phyloP scores from a whole-genome alignment of 2,329 filamentous ascomycete species.

The Cordyceps fumosorosea region DNA sequence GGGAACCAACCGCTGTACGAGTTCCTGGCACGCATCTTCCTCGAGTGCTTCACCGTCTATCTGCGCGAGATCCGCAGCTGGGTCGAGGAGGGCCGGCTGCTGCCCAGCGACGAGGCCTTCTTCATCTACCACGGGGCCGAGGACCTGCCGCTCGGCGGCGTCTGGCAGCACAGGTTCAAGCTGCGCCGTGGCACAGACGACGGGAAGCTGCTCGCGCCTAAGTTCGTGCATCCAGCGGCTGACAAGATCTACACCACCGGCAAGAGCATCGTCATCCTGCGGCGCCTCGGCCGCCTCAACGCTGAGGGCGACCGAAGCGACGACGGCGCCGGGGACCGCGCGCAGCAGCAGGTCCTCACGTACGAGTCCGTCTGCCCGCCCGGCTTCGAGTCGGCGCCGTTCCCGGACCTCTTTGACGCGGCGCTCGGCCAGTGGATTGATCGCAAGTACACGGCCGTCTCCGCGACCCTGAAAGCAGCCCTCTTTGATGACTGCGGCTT shows the following conservation, averaged over 20 bases:
- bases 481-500: constrained; percentile 67
- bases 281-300: constrained; percentile 42
- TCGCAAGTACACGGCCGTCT: constrained; percentile 65
- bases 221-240: constrained; percentile 64
- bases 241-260: constrained; percentile 77
- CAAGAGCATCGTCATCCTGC: constrained; percentile 82
- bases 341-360: constrained; percentile 37
- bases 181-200: constrained; percentile 52
- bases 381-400: constrained; percentile 51
- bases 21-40: constrained; percentile 63
- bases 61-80: constrained; percentile 71
- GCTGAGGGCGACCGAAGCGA: too few relatives aligned
- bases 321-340: constrained; percentile 32
- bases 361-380: constrained; percentile 49
- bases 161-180: constrained; percentile 72
- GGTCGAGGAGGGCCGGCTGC: constrained; percentile 74
- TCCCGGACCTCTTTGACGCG: constrained; percentile 65
- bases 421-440: constrained; percentile 73
- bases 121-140: constrained; percentile 60
- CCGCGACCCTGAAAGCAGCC: constrained; percentile 55
- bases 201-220: constrained; percentile 60
- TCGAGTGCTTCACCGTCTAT: constrained; percentile 77
- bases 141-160: constrained; percentile 51
- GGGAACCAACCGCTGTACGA: constrained; percentile 56
- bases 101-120: constrained; percentile 60